Evolutionary conservation across 768 basidiomycete genomes (phyloP).

Genomic region (Mycena venus): DNA sequence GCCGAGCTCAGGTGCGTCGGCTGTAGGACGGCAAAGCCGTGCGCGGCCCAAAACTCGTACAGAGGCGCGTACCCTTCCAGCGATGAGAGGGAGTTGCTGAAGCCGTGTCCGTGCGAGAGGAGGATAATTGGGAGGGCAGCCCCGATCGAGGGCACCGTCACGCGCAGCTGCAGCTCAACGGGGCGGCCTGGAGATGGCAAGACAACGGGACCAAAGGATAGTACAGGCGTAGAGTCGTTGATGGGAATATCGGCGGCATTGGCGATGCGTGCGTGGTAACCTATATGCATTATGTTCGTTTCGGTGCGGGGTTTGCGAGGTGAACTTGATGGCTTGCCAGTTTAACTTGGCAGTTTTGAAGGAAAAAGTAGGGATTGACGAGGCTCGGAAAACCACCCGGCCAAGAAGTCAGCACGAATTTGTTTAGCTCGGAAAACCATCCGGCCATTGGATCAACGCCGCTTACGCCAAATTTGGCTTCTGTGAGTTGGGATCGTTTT

Average conservation of each 20-base stretch:
- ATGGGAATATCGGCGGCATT: background rate
- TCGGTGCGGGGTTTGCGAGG: background rate
- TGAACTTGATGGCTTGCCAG: background rate
- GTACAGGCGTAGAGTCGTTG: background rate
- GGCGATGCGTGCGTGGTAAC: background rate
- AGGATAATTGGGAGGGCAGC: too few relatives aligned
- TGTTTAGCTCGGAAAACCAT: background rate
- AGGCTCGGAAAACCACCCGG: too few relatives aligned
- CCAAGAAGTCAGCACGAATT: too few relatives aligned
- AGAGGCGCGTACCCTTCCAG: too few relatives aligned
- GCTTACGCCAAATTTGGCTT: too few relatives aligned
- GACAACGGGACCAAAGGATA: background rate
- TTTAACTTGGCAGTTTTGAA: background rate
- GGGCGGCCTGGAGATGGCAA: conserved; percentile 1
- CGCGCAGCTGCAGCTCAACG: background rate
- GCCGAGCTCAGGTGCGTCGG: too few relatives aligned
- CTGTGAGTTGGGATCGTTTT: too few relatives aligned
- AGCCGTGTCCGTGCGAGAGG: too few relatives aligned
- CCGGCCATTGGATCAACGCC: background rate
- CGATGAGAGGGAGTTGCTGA: too few relatives aligned
- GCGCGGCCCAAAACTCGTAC: too few relatives aligned
- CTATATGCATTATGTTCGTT: too few relatives aligned
- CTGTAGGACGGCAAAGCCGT: too few relatives aligned
- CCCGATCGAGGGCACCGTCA: conserved; percentile 1
- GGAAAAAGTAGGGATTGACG: background rate